Base-by-base conservation (phyloP, 768 basidiomycete genomes). In the Hypsizygus marmoreus region DNA sequence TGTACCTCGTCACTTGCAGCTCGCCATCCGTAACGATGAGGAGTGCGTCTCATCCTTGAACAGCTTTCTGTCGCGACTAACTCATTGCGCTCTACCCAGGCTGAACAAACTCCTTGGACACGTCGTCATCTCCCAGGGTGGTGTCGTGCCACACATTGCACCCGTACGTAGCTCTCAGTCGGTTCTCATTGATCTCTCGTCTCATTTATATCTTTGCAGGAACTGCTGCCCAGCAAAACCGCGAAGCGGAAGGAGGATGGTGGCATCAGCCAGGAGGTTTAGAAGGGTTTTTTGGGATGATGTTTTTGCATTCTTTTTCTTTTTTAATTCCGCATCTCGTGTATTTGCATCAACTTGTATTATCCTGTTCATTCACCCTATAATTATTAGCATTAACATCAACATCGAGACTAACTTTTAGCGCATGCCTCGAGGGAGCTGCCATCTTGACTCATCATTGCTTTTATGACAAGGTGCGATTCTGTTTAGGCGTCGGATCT, bases 1-100 rank as follows among this genome's bases (percentile, higher is more conserved):
- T 58, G 89, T 94, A 17, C 93, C 92, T 43, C 84, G 93, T 60
- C 93, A 95, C 70, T 68, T 95, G 38, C 93, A 95, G 62, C 82
- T 95, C 43, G 92, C 93, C 54, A 91, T 95, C 68, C 81, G 92
- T 56, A 91, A 93, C 66, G 90, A 91, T 49, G 91, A 93, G 65
- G 91, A 88, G 85, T 86, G 44, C 7, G 66, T 66, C 1, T 23
- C 19, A 28, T 34, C 26, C 14, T 43, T 23, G 20, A 1, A 11
- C 20, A 22, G 11, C 14, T 2, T 35, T 41, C 35, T 23, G 31
- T n/a, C 48, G 4, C 2, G 24, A 49, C 33, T 17, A 33, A 34
- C 28, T 16, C 24, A 8, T 29, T 25, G n/a, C n/a, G n/a, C n/a
- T 28, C 28, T 39, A 38, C 40, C 1, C 34, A 80, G 79, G 67